A percentile compares a stretch with the other conserved stretches of the same genome.
Conservation (phyloP, 192 early-diverging fungal genomes). For the Gryganskiella cystojenkinii region DNA sequence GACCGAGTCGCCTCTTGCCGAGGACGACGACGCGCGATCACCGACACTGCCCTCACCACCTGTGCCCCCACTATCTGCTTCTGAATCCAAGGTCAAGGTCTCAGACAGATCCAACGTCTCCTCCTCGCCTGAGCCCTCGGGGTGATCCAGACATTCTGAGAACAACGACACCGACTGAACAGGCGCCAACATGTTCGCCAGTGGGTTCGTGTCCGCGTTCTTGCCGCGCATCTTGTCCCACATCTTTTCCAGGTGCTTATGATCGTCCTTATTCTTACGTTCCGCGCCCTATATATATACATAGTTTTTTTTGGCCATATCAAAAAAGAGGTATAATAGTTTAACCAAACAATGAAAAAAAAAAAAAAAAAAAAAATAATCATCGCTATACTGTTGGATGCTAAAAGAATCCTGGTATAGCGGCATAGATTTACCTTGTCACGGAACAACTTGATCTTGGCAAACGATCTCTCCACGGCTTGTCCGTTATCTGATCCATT, state of each 20-base stretch:
- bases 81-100: conserved; percentile 47
- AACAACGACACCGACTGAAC: conserved; percentile 47
- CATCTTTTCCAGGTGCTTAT: conserved; percentile 75
- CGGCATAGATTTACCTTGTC: conserved; percentile 81
- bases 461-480: conserved; percentile 65
- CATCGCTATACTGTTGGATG: neutral
- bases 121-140: conserved; percentile 56
- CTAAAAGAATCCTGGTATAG: too few species aligned
- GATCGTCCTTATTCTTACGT: conserved; percentile 84
- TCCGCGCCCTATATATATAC: conserved; percentile 67
- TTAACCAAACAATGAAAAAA: neutral
- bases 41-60: conserved; percentile 6
- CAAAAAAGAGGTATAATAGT: neutral
- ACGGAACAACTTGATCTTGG: conserved; percentile 77
- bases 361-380: neutral
- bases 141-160: conserved; percentile 55
- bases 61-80: conserved; percentile 1
- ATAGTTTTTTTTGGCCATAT: neutral
- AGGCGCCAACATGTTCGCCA: conserved; percentile 53
- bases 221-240: conserved; percentile 70
- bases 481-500: neutral
- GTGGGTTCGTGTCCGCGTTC: conserved; percentile 40
- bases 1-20: conserved; percentile 2
- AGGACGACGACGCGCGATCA: neutral
- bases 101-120: conserved; percentile 63